phyloP scores from a whole-genome alignment of 768 basidiomycete species.

The Amanita muscaria region DNA sequence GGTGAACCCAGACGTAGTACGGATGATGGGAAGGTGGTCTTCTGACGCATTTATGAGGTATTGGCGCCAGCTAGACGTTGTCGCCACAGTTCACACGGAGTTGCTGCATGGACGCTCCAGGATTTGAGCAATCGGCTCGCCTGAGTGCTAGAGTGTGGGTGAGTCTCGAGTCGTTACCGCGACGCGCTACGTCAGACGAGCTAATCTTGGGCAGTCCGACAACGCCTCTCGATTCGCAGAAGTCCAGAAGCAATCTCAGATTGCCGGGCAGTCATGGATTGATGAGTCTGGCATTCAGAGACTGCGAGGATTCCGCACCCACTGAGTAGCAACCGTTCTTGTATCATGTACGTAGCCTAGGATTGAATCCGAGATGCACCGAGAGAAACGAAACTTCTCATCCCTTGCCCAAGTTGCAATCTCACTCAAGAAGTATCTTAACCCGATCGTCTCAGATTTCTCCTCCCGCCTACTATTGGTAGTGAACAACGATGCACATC shows the following conservation, averaged over 20 bases:
- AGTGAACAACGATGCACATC: slow-evolving; percentile 54
- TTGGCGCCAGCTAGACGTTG: slow-evolving; percentile 18
- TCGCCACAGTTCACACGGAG: slow-evolving; percentile 13
- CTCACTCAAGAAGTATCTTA: slow-evolving; percentile 82
- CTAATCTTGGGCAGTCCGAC: neutral
- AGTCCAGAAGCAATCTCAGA: neutral
- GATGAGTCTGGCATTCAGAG: neutral
- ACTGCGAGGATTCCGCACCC: too few relatives aligned
- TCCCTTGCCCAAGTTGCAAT: slow-evolving; percentile 93
- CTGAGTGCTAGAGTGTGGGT: too few relatives aligned
- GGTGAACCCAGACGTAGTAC: too few relatives aligned
- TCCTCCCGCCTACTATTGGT: slow-evolving; percentile 59
- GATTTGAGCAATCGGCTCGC: neutral
- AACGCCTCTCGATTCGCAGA: neutral
- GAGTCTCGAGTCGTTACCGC: neutral
- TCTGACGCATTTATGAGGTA: slow-evolving; percentile 26
- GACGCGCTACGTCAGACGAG: neutral
- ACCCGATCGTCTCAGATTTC: slow-evolving; percentile 80
- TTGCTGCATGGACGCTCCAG: too few relatives aligned
- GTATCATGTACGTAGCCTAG: too few relatives aligned
- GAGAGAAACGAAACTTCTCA: slow-evolving; percentile 84
- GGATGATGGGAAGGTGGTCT: slow-evolving; percentile 23
- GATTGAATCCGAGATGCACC: too few relatives aligned
- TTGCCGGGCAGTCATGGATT: neutral
- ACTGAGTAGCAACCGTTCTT: too few relatives aligned